Evolutionary conservation across 1,284 basidiomycete genomes (phyloP), one percentile per base, ranked within the genome.

Genomic region (Trichosporon faecale): DNA sequence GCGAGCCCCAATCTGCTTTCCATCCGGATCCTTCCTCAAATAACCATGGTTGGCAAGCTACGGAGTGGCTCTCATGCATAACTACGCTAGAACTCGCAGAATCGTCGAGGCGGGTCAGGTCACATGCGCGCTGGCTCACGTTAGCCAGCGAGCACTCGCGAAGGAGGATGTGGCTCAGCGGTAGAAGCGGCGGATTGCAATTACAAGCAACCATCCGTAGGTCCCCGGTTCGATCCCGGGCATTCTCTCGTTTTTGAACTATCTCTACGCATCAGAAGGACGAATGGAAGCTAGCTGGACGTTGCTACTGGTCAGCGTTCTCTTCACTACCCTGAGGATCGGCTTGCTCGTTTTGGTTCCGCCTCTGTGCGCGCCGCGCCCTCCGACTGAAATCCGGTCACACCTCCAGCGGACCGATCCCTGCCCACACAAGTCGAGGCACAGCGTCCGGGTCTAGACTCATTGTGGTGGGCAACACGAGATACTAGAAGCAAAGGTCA

Each of bases 181-280:
- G 57, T 61, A 61, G 57, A 61, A 61, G 57, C 57, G 37, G 63
- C 35, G 63, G 63, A 64, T 64, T 64, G 63, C 63, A 64, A 64
- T 64, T 3, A 35, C 31, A 40, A 37, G 33, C 63, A 64, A 37
- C 25, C 7, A 64, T 64, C 63, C 63, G 35, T 44, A 44, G 63
- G 63, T 64, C 63, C 33, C 63, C 63, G 63, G 63, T 64, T 64
- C 63, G 63, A 64, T 40, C 63, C 63, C 63, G 63, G 63, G 33
- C 33, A 64, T 37, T 64, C 37, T 37, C 63, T 64, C 35, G 23
- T 23, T 64, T 64, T 44, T 64, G n/a, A 14, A 12, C 21, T 60
- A 21, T 4, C 14, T 8, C 31, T 61, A 9, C 27, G 1, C 11
- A 44, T n/a, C 4, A 5, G 40, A n/a, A 44, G 18, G 40, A 18